These are phyloP conservation scores for Microdochium paspali DNA, from an alignment of 2,329 filamentous ascomycete species.

Conservation along the genomic window DNA sequence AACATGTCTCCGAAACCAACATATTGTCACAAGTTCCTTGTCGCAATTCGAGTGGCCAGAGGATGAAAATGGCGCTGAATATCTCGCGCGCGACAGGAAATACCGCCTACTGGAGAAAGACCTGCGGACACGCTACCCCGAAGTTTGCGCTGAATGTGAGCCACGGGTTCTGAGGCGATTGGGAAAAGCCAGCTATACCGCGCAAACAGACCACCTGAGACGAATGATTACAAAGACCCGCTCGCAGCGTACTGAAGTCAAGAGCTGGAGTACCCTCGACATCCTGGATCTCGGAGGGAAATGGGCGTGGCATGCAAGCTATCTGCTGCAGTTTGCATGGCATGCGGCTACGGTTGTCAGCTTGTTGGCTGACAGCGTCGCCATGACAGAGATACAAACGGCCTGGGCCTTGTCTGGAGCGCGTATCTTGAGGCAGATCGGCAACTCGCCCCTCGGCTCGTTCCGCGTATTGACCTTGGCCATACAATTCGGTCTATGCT, in stretches of 20 bases:
- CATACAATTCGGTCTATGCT: conserved; percentile 37
- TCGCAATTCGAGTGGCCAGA: conserved; percentile 70
- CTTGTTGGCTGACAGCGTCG: conserved; percentile 9
- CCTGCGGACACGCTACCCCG: conserved; percentile 77
- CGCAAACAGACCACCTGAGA: conserved; percentile 71
- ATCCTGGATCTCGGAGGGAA: conserved; percentile 29
- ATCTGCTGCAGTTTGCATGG: conserved; percentile 29
- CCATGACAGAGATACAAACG: background rate
- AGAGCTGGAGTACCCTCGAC: conserved; percentile 30
- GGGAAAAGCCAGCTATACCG: conserved; percentile 58
- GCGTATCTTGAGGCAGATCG: conserved; percentile 15
- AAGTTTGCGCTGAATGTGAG: conserved; percentile 76
- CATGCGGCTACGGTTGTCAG: conserved; percentile 27
- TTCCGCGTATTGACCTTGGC: conserved; percentile 32
- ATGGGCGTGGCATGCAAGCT: conserved; percentile 38
- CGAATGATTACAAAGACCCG: conserved; percentile 62
- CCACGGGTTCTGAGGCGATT: conserved; percentile 22
- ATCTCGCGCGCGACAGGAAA: conserved; percentile 56
- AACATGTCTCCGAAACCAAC: conserved; percentile 82
- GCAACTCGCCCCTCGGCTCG: background rate
- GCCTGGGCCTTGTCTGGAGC: conserved; percentile 3
- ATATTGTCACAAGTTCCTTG: conserved; percentile 64
- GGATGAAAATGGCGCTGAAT: conserved; percentile 56
- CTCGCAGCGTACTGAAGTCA: conserved; percentile 30
- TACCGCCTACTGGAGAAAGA: conserved; percentile 62